Evolutionary conservation across 257 asterid species (phyloP).

Genomic region (Nicotiana tabacum): DNA sequence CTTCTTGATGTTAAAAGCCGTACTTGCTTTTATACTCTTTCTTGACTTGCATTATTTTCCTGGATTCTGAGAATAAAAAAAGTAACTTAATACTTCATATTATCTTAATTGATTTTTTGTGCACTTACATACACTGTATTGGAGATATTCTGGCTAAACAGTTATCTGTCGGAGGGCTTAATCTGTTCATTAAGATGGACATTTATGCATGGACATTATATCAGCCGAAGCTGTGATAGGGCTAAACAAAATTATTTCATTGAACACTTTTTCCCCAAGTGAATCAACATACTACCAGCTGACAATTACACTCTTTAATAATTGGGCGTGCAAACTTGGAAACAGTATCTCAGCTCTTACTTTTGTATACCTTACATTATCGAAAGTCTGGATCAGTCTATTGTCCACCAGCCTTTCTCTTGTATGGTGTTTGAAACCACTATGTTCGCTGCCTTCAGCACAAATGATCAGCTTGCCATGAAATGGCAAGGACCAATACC

Average conservation of each 20-base stretch:
- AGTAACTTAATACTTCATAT: not conserved
- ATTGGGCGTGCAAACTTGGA: not conserved
- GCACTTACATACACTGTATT: not conserved
- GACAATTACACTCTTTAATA: not conserved
- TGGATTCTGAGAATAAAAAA: not conserved
- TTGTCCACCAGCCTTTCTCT: not conserved
- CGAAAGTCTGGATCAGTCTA: not conserved
- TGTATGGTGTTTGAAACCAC: not conserved
- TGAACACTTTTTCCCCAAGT: not conserved
- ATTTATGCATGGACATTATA: not conserved
- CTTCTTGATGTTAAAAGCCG: not conserved
- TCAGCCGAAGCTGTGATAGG: not conserved
- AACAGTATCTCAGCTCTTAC: not conserved
- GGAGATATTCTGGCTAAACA: not conserved
- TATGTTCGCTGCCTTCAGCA: not conserved
- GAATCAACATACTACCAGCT: not conserved
- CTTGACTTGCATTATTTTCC: not conserved
- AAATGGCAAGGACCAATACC: not conserved
- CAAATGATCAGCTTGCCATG: not conserved
- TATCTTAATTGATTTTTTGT: not conserved
- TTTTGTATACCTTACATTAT: not conserved
- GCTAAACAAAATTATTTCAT: not conserved
- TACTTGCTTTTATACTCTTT: not conserved
- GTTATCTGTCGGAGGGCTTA: not conserved
- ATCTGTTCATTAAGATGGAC: not conserved